Evolutionary conservation across 1,284 basidiomycete genomes (phyloP).

Genomic region (Ceratobasidium sp.): DNA sequence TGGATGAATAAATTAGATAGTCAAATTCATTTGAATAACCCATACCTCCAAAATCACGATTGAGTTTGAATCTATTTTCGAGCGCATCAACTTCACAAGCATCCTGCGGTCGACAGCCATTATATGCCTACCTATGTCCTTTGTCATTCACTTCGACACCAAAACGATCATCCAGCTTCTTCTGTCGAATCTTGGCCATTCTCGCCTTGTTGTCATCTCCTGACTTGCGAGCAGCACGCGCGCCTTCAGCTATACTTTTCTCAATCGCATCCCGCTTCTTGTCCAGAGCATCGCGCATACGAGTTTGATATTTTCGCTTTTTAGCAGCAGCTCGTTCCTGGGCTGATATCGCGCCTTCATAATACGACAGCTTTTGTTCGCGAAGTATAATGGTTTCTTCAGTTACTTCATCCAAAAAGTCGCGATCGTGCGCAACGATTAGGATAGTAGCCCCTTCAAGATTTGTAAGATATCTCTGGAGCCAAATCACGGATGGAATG

Average conservation of each 20-base stretch:
- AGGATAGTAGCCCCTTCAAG: slow-evolving; percentile 61
- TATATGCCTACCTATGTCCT: slow-evolving; percentile 47
- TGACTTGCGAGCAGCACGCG: slow-evolving; percentile 61
- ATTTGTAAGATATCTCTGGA: slow-evolving; percentile 61
- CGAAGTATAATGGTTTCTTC: slow-evolving; percentile 73
- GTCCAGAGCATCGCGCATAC: slow-evolving; percentile 62
- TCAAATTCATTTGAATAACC: not conserved
- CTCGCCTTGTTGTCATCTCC: slow-evolving; percentile 69
- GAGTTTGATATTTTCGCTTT: slow-evolving; percentile 56
- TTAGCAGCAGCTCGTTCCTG: slow-evolving; percentile 63
- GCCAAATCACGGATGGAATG: slow-evolving; percentile 52
- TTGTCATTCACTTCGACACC: slow-evolving; percentile 59
- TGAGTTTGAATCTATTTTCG: slow-evolving; percentile 73
- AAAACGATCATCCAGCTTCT: slow-evolving; percentile 66
- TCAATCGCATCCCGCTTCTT: slow-evolving; percentile 61
- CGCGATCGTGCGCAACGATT: slow-evolving; percentile 71
- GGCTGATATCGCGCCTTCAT: slow-evolving; percentile 65
- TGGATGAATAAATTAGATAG: not conserved
- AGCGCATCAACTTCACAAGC: too few species aligned
- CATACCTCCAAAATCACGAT: slow-evolving; percentile 58
- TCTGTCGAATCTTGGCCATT: slow-evolving; percentile 65
- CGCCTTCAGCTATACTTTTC: slow-evolving; percentile 55
- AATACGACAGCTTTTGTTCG: slow-evolving; percentile 62
- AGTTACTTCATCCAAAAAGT: slow-evolving; percentile 68
- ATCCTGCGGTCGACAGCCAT: slow-evolving; percentile 43